Conservation (phyloP, 2,329 filamentous ascomycete species). For the Cryphonectria radicalis region DNA sequence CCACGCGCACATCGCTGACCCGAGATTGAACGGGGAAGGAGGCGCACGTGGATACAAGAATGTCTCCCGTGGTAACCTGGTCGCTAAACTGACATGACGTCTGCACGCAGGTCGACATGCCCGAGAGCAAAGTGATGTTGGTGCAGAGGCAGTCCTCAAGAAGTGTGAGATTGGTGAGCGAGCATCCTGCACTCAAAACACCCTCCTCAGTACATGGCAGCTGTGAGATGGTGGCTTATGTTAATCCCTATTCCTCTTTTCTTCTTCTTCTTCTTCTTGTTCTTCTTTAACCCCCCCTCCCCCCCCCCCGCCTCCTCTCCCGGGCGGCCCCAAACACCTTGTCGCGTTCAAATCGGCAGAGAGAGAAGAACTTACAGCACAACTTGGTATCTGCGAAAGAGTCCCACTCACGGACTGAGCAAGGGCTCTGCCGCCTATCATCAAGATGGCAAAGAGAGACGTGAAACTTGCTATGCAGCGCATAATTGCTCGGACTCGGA, state of each 20-base stretch:
- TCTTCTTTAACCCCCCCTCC: too few species aligned
- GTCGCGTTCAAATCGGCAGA: neutral
- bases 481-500: neutral
- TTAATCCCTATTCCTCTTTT: neutral
- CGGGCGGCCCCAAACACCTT: neutral
- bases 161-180: neutral
- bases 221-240: neutral
- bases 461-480: neutral
- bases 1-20: neutral
- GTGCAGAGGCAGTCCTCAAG: neutral
- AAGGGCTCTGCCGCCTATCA: neutral
- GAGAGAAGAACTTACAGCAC: neutral
- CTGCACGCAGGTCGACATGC: slow-evolving; percentile 4
- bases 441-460: neutral
- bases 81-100: neutral
- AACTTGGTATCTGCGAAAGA: neutral
- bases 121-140: neutral
- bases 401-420: neutral
- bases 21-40: neutral
- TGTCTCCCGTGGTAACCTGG: neutral
- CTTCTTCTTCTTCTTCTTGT: too few species aligned
- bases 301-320: too few species aligned
- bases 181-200: neutral
- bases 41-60: neutral
- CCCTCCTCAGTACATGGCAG: neutral